A percentile compares a stretch with the other conserved stretches of the same genome.
phyloP scores from a whole-genome alignment of 2,329 filamentous ascomycete species.

The Scedosporium minutisporum region DNA sequence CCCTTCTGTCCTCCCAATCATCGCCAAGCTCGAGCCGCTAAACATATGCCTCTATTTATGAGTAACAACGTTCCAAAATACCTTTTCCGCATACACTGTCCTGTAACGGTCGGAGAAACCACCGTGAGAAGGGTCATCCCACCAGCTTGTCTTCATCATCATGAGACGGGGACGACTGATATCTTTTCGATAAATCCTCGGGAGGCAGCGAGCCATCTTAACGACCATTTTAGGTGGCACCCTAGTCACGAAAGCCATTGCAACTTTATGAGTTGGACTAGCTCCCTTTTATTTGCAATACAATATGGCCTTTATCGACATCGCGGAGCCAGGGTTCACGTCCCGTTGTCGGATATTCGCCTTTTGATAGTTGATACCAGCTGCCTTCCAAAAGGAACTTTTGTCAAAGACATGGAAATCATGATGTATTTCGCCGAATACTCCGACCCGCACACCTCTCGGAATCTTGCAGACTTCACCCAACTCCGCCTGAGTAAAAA shows the following conservation, averaged over 20 bases:
- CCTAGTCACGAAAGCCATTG: neutral
- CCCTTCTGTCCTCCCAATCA: too few species aligned
- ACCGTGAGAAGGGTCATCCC: neutral
- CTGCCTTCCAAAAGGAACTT: neutral
- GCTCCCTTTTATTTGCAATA: neutral
- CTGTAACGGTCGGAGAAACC: neutral
- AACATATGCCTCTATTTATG: neutral
- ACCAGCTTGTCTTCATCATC: neutral
- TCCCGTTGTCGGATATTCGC: neutral
- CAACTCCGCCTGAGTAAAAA: neutral
- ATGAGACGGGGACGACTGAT: neutral
- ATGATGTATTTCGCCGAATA: neutral
- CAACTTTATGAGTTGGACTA: constrained; percentile 2
- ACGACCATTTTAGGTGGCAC: neutral
- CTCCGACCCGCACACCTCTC: neutral
- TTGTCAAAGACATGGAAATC: constrained; percentile 1
- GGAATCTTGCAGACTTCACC: neutral
- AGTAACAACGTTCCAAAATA: neutral
- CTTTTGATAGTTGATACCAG: neutral
- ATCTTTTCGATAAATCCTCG: neutral
- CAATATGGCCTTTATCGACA: neutral
- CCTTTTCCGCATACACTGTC: neutral
- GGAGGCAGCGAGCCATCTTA: neutral
- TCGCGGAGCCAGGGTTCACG: neutral
- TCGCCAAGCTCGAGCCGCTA: constrained; percentile 4